Percentiles rank a stretch among this genome's conserved stretches.
phyloP scores from a whole-genome alignment of 2,329 filamentous ascomycete genomes.

The Fragosphaeria purpurea region DNA sequence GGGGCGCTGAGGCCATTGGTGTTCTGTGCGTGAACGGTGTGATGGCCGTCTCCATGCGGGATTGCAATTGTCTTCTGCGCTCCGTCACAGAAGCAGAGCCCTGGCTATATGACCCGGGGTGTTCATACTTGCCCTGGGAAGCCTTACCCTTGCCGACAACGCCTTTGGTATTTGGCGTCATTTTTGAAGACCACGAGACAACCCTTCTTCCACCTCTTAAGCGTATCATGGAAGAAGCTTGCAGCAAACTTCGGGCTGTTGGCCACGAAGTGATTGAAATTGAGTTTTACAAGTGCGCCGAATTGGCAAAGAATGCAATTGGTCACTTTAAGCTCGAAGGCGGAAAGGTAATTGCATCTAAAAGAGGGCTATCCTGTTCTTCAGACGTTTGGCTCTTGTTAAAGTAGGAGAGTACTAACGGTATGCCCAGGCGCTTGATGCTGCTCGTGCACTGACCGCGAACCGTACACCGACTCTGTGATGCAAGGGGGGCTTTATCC shows the following conservation, averaged over 20 bases:
- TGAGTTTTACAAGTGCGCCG: neutral
- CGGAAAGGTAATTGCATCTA: neutral
- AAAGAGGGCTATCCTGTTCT: too few species aligned
- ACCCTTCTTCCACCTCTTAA: neutral
- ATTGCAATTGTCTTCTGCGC: neutral
- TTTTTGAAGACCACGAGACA: neutral
- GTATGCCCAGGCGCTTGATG: neutral
- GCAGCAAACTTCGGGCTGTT: neutral
- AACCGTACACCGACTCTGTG: conserved; percentile 1
- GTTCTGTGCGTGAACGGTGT: conserved; percentile 2
- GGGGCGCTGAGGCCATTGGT: neutral
- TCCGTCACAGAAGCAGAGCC: neutral
- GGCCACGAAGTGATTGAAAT: conserved; percentile 2
- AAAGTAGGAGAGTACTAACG: too few species aligned
- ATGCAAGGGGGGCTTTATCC: neutral
- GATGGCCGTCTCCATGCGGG: neutral
- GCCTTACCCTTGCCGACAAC: neutral
- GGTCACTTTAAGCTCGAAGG: neutral
- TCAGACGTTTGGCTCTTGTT: too few species aligned
- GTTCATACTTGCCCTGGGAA: neutral
- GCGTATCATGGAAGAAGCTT: neutral
- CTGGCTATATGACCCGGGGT: neutral
- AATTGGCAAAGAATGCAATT: neutral
- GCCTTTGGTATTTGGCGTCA: neutral
- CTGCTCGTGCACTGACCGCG: neutral